Evolutionary conservation across 345 rosid species (phyloP).

Genomic region (Conringia planisiliqua): DNA sequence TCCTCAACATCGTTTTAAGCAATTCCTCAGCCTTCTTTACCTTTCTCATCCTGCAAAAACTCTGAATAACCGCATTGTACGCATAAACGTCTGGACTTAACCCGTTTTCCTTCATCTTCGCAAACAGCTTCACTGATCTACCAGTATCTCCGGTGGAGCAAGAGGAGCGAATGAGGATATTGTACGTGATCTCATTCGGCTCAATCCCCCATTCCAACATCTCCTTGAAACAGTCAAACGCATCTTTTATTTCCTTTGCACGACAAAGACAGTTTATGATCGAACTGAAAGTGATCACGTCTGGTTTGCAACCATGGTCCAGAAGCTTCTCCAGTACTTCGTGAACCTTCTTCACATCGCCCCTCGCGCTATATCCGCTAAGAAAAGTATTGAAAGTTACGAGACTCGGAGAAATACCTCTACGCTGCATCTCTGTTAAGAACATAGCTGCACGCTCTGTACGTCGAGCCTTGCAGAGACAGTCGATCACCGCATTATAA

Average conservation of each 20-base stretch:
- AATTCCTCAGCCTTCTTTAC: conserved; percentile 58
- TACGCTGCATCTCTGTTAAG: conserved; percentile 50
- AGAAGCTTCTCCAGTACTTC: conserved; percentile 50
- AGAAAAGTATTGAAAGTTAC: conserved; percentile 82
- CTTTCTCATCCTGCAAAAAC: conserved; percentile 55
- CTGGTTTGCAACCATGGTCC: conserved; percentile 60
- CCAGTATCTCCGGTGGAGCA: conserved; percentile 52
- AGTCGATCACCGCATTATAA: conserved; percentile 71
- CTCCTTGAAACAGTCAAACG: conserved; percentile 77
- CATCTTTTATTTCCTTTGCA: conserved; percentile 57
- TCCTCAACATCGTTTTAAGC: conserved; percentile 44
- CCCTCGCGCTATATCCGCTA: conserved; percentile 50
- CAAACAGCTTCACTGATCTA: conserved; percentile 51
- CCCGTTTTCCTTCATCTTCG: conserved; percentile 60
- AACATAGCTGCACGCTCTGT: conserved; percentile 45
- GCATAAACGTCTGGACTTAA: conserved; percentile 56
- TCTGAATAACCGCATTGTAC: conserved; percentile 61
- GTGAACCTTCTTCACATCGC: conserved; percentile 44
- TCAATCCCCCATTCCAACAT: conserved; percentile 78
- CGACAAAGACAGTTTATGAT: conserved; percentile 77
- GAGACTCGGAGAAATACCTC: conserved; percentile 60
- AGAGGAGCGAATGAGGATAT: conserved; percentile 56
- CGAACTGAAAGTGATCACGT: conserved; percentile 71
- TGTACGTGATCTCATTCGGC: conserved; percentile 69
- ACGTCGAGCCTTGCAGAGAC: conserved; percentile 66